phyloP scores from a whole-genome alignment of 2,329 filamentous ascomycete genomes.

The Pseudocercospora crystallina region DNA sequence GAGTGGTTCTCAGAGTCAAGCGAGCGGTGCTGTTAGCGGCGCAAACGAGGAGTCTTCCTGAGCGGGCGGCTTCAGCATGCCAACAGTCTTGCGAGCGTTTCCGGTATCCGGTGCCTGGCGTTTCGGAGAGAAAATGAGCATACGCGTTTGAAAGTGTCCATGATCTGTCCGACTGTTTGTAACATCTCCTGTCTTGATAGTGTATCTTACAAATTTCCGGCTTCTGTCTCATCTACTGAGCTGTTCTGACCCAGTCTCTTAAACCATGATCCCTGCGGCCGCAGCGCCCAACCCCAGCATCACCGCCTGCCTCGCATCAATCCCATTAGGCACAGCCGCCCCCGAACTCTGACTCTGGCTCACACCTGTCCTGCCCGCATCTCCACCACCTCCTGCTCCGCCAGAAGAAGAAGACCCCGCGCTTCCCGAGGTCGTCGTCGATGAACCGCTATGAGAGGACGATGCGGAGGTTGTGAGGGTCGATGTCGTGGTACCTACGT shows the following conservation, averaged over 20 bases:
- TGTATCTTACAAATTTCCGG: too few relatives aligned
- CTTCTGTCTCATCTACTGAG: background rate
- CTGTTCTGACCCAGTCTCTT: background rate
- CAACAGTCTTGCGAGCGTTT: too few relatives aligned
- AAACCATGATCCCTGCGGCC: background rate
- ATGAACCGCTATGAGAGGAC: background rate
- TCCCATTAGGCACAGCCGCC: background rate
- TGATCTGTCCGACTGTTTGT: too few relatives aligned
- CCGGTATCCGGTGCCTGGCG: too few relatives aligned
- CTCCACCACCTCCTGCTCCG: background rate
- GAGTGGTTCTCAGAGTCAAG: constrained; percentile 17
- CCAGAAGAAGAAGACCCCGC: background rate
- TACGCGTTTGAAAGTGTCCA: too few relatives aligned
- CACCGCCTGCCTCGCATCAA: constrained; percentile 4
- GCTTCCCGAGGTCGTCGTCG: background rate
- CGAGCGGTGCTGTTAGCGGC: background rate
- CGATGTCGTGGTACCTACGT: background rate
- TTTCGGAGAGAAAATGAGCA: too few relatives aligned
- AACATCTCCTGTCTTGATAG: too few relatives aligned
- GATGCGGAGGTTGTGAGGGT: background rate
- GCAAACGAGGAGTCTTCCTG: too few relatives aligned
- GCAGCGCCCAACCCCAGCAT: constrained; percentile 12
- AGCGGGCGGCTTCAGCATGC: too few relatives aligned
- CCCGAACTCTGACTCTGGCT: constrained; percentile 6
- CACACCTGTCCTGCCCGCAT: constrained; percentile 3